phyloP scores from a whole-genome alignment of 2,329 filamentous ascomycete species.

The Nemania serpens region DNA sequence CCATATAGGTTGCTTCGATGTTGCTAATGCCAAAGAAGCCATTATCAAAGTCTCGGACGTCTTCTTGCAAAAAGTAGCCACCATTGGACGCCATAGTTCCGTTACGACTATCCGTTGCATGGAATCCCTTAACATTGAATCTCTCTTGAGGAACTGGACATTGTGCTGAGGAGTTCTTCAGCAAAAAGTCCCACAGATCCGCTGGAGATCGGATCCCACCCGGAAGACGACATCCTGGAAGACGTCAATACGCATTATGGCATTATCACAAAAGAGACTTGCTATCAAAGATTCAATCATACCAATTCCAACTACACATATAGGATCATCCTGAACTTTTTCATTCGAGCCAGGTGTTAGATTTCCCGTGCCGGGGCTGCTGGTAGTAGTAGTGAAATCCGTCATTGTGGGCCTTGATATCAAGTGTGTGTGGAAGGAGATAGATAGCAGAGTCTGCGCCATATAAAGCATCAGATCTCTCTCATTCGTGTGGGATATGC shows the following conservation, averaged over 20 bases:
- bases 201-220: conserved; percentile 12
- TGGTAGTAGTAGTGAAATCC: background rate
- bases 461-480: no score
- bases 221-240: conserved; percentile 24
- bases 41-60: conserved; percentile 25
- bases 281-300: background rate
- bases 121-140: conserved; percentile 27
- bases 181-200: conserved; percentile 25
- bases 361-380: background rate
- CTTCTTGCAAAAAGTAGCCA: conserved; percentile 35
- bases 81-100: conserved; percentile 16
- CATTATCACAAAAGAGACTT: background rate
- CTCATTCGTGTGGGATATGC: no score
- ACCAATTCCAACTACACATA: background rate
- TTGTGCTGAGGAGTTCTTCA: conserved; percentile 15
- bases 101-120: conserved; percentile 11
- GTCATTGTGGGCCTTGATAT: no score
- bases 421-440: no score
- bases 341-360: background rate
- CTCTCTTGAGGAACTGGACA: conserved; percentile 8
- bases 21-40: conserved; percentile 25
- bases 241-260: background rate
- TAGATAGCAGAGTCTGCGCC: no score
- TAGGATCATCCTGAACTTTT: background rate
- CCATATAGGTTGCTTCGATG: conserved; percentile 36